phyloP scores from a whole-genome alignment of 345 rosid species.

The Populus alba region DNA sequence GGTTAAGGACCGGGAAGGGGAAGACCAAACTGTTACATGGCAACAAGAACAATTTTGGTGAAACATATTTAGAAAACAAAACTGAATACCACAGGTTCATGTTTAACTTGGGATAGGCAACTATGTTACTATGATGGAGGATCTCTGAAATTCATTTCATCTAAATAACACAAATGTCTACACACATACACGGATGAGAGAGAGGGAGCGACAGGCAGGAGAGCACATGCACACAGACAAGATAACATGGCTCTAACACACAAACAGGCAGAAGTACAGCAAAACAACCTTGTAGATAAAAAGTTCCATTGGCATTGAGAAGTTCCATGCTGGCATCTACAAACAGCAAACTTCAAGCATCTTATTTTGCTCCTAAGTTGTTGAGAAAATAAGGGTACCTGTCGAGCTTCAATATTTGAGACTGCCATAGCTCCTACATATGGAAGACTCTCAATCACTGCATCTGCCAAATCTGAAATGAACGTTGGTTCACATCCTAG shows the following conservation, averaged over 20 bases:
- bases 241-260: neutral
- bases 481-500: slow-evolving; percentile 89
- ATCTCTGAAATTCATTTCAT: neutral
- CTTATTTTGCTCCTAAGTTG: neutral
- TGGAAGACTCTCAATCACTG: slow-evolving; percentile 93
- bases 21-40: neutral
- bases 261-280: neutral
- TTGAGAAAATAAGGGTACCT: slow-evolving; percentile 42
- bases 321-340: neutral
- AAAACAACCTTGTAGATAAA: neutral
- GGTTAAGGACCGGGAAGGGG: neutral
- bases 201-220: neutral
- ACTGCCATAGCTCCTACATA: slow-evolving; percentile 99
- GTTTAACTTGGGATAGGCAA: neutral
- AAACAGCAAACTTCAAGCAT: neutral
- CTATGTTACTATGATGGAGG: neutral
- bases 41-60: neutral
- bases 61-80: neutral
- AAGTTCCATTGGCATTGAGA: neutral
- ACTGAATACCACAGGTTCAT: neutral
- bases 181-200: neutral
- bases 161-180: neutral
- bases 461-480: slow-evolving; percentile 96
- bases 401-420: slow-evolving; percentile 97
- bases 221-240: neutral